Evolutionary conservation across 2,329 filamentous ascomycete genomes (phyloP).

Genomic region (Aspergillus novoparasiticus): DNA sequence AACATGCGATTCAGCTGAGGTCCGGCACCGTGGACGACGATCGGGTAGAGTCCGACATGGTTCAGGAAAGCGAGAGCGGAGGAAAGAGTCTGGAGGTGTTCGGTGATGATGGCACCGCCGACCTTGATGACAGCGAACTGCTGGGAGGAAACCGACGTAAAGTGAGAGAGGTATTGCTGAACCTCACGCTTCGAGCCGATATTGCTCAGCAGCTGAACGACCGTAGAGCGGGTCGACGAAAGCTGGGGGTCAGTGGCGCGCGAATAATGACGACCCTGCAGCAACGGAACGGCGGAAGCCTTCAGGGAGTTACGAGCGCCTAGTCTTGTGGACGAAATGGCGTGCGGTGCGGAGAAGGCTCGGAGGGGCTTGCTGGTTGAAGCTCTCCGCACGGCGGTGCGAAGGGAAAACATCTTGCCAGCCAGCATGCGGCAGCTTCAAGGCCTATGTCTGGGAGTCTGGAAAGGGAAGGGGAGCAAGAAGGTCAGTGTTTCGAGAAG

Average conservation of each 20-base stretch:
- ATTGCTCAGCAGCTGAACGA: slow-evolving; percentile 89
- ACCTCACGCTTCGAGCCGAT: slow-evolving; percentile 96
- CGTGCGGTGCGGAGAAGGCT: slow-evolving; percentile 42
- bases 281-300: slow-evolving; percentile 29
- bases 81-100: slow-evolving; percentile 89
- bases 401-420: slow-evolving; percentile 47
- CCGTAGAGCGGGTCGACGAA: slow-evolving; percentile 71
- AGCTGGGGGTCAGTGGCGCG: slow-evolving; percentile 54
- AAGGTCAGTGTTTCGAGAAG: slow-evolving; percentile 8
- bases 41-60: slow-evolving; percentile 90
- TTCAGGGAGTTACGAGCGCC: slow-evolving; percentile 28
- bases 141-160: slow-evolving; percentile 93
- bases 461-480: slow-evolving; percentile 10
- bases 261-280: slow-evolving; percentile 47
- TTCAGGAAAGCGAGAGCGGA: slow-evolving; percentile 88
- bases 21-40: slow-evolving; percentile 93
- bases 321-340: slow-evolving; percentile 33
- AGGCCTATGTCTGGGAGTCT: slow-evolving; percentile 21
- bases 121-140: slow-evolving; percentile 99
- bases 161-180: slow-evolving; percentile 96
- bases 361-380: slow-evolving; percentile 43
- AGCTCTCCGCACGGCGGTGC: slow-evolving; percentile 49
- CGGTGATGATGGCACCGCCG: slow-evolving; percentile 91
- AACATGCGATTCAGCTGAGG: slow-evolving; percentile 93
- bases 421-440: slow-evolving; percentile 46